Percentiles rank a stretch among this genome's conserved stretches.
Evolutionary conservation across 73 alveolate species (phyloP).

Genomic region (Paramecium pentaurelia): DNA sequence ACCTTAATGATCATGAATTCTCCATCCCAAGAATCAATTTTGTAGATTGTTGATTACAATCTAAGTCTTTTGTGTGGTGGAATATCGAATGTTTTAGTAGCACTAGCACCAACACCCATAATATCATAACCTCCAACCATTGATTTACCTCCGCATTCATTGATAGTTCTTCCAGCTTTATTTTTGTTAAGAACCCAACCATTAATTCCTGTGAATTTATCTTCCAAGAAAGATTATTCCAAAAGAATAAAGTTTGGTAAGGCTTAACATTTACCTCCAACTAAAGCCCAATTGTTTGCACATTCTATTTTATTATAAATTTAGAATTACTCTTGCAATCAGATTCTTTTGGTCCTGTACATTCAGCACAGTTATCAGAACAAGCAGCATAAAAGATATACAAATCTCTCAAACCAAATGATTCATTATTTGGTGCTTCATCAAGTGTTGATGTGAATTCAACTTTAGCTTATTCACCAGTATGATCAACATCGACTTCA

Average conservation of each 20-base stretch:
- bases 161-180: neutral
- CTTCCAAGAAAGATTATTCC: conserved; percentile 33
- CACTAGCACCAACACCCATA: conserved; percentile 29
- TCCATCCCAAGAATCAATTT: conserved; percentile 47
- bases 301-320: neutral
- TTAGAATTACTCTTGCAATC: neutral
- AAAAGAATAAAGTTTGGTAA: conserved; percentile 3
- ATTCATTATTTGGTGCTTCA: conserved; percentile 46
- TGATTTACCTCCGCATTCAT: conserved; percentile 28
- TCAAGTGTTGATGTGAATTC: conserved; percentile 1
- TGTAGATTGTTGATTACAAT: neutral
- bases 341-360: conserved; percentile 17
- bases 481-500: conserved; percentile 33
- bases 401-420: conserved; percentile 46
- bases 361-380: conserved; percentile 21
- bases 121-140: conserved; percentile 27
- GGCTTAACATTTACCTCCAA: neutral
- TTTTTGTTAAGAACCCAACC: neutral
- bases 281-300: conserved; percentile 15
- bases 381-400: neutral
- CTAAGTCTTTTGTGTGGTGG: conserved; percentile 47
- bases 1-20: neutral
- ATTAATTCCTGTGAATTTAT: conserved; percentile 27
- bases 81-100: neutral
- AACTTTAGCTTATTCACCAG: conserved; percentile 14